Percentiles rank a stretch among this genome's conserved stretches.
Conservation (phyloP, 140 eudicot genomes). For the Senecio squalidus region DNA sequence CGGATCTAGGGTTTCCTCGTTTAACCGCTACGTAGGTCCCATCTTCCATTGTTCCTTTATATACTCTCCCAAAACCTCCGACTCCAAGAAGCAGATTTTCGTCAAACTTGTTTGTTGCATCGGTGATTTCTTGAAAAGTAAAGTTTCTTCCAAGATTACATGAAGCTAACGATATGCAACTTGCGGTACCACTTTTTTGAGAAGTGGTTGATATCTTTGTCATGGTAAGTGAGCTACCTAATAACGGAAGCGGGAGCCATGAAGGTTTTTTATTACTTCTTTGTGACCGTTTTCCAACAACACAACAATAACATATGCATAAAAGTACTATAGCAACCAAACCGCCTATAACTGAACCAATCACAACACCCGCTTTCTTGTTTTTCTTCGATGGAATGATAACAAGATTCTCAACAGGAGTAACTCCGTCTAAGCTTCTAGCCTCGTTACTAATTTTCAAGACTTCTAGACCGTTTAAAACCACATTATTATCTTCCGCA, state of each 20-base stretch:
- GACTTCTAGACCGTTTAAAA: conserved; percentile 80
- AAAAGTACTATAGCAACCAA: conserved; percentile 35
- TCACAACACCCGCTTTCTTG: conserved; percentile 30
- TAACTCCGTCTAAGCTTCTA: conserved; percentile 64
- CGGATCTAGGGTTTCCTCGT: conserved; percentile 98
- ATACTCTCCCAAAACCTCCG: conserved; percentile 96
- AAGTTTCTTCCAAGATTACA: conserved; percentile 74
- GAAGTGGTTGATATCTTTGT: conserved; percentile 63
- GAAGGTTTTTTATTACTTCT: conserved; percentile 51
- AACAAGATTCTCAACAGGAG: conserved; percentile 55
- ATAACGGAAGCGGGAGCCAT: conserved; percentile 83
- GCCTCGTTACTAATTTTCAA: conserved; percentile 87
- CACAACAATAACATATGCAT: conserved; percentile 47
- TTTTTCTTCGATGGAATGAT: conserved; percentile 33
- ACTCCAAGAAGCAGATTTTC: conserved; percentile 88
- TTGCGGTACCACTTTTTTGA: conserved; percentile 46
- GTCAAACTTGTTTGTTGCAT: conserved; percentile 82
- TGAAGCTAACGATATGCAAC: conserved; percentile 82
- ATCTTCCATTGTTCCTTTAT: conserved; percentile 93
- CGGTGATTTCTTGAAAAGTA: conserved; percentile 86
- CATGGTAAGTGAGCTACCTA: conserved; percentile 76
- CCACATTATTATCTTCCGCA: conserved; percentile 46
- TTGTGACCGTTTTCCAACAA: conserved; percentile 54
- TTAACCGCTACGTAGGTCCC: conserved; percentile 85
- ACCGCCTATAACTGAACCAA: conserved; percentile 49